These are phyloP conservation scores for Lipomyces spencermartinsiae DNA, from an alignment of 805 yeast genomes.

Conservation along the genomic window DNA sequence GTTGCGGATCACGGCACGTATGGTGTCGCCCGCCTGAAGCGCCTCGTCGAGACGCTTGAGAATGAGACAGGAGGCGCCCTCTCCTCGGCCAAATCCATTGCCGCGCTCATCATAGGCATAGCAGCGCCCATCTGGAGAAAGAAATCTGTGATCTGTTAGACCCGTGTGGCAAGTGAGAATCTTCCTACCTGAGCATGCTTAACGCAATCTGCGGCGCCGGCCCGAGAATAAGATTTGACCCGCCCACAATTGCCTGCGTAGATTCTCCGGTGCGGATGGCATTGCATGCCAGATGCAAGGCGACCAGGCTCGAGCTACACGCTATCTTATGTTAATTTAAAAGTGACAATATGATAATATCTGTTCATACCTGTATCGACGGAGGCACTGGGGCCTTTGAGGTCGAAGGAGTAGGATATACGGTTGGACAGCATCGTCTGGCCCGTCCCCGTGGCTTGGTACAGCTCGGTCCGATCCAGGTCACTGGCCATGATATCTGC, in stretches of 20 bases:
- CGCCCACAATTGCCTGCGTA: background rate
- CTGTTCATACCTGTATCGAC: background rate
- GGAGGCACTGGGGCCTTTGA: background rate
- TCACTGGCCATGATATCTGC: background rate
- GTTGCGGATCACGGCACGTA: background rate
- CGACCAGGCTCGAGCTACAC: background rate
- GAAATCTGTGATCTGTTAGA: background rate
- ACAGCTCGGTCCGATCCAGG: background rate
- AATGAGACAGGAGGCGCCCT: background rate
- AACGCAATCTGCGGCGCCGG: background rate
- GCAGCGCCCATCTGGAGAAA: background rate
- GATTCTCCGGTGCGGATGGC: slow-evolving; percentile 1
- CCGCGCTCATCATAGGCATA: background rate
- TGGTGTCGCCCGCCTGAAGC: background rate
- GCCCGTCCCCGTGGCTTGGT: background rate
- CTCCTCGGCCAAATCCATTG: background rate
- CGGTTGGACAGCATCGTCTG: background rate
- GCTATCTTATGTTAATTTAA: background rate
- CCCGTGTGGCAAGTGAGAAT: background rate
- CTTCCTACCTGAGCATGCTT: background rate
- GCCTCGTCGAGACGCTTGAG: background rate
- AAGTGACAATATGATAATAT: background rate
- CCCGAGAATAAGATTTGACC: background rate
- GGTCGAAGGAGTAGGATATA: background rate
- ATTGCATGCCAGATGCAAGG: background rate